Conservation (phyloP, 73 alveolate genomes). For the Tetrahymena malaccensis region DNA sequence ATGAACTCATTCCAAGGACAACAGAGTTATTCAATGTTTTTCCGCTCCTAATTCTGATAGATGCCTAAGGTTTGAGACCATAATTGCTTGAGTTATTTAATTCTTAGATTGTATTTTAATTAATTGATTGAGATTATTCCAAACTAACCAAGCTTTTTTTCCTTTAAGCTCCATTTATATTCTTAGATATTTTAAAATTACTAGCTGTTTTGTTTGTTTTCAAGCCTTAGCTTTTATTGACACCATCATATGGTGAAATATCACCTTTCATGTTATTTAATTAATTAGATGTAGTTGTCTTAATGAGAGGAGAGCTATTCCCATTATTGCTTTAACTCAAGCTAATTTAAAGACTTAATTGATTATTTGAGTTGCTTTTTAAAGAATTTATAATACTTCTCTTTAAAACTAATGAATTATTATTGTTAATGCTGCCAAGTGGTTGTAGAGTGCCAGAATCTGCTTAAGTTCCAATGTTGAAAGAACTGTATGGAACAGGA, state of each 20-base stretch:
- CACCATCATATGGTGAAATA: neutral
- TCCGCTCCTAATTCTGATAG: neutral
- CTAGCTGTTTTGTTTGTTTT: neutral
- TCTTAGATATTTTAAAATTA: neutral
- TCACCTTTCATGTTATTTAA: neutral
- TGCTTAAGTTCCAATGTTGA: neutral
- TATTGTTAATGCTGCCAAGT: neutral
- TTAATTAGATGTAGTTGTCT: neutral
- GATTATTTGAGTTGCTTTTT: neutral
- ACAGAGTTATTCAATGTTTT: neutral
- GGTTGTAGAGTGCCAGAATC: neutral
- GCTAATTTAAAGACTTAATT: neutral
- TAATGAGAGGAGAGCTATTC: neutral
- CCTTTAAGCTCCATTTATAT: neutral
- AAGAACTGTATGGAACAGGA: neutral
- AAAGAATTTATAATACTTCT: neutral
- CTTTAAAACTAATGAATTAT: neutral
- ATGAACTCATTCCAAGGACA: neutral
- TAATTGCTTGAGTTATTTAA: neutral
- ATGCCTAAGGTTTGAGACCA: neutral
- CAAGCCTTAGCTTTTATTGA: neutral
- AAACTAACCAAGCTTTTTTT: neutral
- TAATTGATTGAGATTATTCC: neutral
- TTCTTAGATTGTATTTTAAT: neutral
- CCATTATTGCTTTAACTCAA: neutral